Conservation (phyloP, 2,329 filamentous ascomycete species). For the Clonostachys chloroleuca region DNA sequence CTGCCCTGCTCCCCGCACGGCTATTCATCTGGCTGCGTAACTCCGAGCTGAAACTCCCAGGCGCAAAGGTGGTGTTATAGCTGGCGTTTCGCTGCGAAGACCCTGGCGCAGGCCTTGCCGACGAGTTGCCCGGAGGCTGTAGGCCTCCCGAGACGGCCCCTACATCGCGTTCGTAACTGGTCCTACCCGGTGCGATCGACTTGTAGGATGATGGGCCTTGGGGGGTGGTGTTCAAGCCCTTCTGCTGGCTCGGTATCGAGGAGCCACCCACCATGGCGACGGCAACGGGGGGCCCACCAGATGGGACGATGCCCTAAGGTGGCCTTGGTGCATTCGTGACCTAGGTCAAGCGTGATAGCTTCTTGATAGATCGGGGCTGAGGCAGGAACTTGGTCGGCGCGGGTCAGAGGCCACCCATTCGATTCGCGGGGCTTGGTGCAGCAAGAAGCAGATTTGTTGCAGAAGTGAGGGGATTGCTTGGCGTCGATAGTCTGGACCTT, state of each 20-base stretch:
- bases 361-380: not conserved
- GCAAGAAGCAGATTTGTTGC: constrained; percentile 2
- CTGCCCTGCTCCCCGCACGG: constrained; percentile 27
- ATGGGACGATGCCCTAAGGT: constrained; percentile 29
- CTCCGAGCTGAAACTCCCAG: constrained; percentile 88
- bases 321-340: constrained; percentile 24
- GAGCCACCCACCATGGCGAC: constrained; percentile 24
- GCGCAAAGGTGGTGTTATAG: constrained; percentile 64
- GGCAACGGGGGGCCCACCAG: constrained; percentile 26
- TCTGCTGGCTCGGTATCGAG: constrained; percentile 17
- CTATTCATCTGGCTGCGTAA: constrained; percentile 64
- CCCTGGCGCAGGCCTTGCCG: constrained; percentile 41
- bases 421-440: not conserved
- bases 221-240: constrained; percentile 16
- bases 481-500: not conserved
- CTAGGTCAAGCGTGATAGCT: not conserved
- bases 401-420: not conserved
- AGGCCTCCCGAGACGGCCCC: not conserved
- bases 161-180: constrained; percentile 51
- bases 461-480: constrained; percentile 2
- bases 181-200: constrained; percentile 20
- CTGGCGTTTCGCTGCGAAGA: constrained; percentile 29
- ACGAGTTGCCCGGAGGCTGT: constrained; percentile 32
- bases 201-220: constrained; percentile 28
- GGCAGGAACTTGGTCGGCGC: not conserved